Base-by-base conservation (phyloP, 1,139 yeast genomes). In the Nakaseomyces kungkrabaensis region DNA sequence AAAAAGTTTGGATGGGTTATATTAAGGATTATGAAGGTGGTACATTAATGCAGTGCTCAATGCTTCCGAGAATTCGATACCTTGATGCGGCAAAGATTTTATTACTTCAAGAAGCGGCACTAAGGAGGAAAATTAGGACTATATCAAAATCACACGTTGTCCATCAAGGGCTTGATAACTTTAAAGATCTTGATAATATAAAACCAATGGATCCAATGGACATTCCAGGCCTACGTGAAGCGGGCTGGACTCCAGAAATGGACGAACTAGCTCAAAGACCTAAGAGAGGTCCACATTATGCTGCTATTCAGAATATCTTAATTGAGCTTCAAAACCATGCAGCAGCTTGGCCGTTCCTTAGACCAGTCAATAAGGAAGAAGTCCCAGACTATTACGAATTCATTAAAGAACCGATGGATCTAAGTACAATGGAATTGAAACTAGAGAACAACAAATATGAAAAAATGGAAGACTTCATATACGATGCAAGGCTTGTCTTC, bases 11-110 rank as follows among this genome's bases (percentile, higher is more conserved):
- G 99, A 88, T 89, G 94, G 99, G 99, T 5, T 92, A 92, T 67
- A 92, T 92, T 63, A 92, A 94, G 68, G 98, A 92, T 72, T 92
- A 92, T 67, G 99, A 92, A 71, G 99, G 99, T 37, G 98, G 98
- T 59, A 94, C 98, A 0, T 72, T 92, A 54, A 92, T 92, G 97
- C 97, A 94, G 68, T 94, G 98, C 65, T 73, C 92, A 1, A 90
- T 90, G 96, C 72, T 92, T 49, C 97, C 97, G 0, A 72, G 79
- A 45, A 82, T 86, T 50, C 77, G 98, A 55, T 92, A 94, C 66
- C 73, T 92, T 45, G 98, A 94, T 65, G 85, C 89, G 59, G 84
- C 85, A 3, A 90, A 90, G 67, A 87, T 92, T 41, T 69, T 94
- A 48, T 71, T 92, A 46, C 69, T 90, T 32, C 98, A 92, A 64